Evolutionary conservation across 805 yeast genomes (phyloP), one percentile per base, ranked within the genome.

Genomic region (Wickerhamia fluorescens): DNA sequence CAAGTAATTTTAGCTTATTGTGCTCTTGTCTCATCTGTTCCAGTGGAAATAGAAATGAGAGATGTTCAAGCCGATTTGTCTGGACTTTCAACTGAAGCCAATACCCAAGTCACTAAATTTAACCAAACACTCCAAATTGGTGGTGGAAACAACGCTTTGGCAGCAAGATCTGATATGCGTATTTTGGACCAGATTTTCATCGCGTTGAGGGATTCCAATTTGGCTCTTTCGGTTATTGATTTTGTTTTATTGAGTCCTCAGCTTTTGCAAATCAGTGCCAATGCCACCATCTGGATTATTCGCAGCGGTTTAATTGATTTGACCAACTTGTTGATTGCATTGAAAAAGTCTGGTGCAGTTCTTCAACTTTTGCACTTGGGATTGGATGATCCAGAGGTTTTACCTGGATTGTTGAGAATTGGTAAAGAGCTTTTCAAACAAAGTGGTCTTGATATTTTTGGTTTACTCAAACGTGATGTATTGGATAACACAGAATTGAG

Each of bases 331-430:
- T 38, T 51, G 15, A 45, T 37, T 31, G 55, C 55, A 2, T 32
- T 50, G 20, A 31, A 47, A 16, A 42, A 46, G 21, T 51, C 57
- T 5, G 56, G 56, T 2, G 34, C 49, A 25, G 34, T 43, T 18
- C 32, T 40, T 14, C 53, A 50, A 30, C 22, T 49, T 4, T 29
- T 51, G 14, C 30, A 42, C 19, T 38, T 44, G 21, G 34, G 42
- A 9, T 41, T 51, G 30, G 44, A 40, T 14, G 50, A 51, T 30
- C 55, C 57, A 7, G 40, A 45, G 9, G 27, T 44, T 10, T 33
- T 45, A 21, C 53, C 53, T 3, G 56, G 57, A 3, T 23, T 49
- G 7, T 42, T 50, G 27, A 38, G 44, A 14, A 42, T 50, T 23
- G 47, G 44, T 5, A 40, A 31, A 20, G 45, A 47, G 5, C 29